Evolutionary conservation across 441 rosid species (phyloP).

Genomic region (Metrosideros polymorpha): DNA sequence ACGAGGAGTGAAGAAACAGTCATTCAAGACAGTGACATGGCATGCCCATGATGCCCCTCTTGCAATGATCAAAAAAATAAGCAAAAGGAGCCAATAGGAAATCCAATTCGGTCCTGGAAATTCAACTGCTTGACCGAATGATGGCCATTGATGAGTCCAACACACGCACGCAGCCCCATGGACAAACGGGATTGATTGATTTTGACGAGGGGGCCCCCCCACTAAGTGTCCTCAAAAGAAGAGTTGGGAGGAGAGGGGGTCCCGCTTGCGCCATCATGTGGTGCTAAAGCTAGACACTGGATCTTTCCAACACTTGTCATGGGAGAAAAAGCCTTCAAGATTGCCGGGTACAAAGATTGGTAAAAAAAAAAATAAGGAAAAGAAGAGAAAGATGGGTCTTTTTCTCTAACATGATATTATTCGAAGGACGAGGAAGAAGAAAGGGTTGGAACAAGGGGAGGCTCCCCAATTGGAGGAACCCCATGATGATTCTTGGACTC

Average conservation of each 20-base stretch:
- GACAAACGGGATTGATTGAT: neutral
- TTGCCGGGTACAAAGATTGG: neutral
- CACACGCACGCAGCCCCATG: neutral
- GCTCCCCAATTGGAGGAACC: neutral
- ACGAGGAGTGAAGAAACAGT: neutral
- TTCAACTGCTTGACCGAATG: neutral
- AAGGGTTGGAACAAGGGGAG: neutral
- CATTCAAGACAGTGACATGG: neutral
- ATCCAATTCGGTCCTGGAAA: neutral
- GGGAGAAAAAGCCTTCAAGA: neutral
- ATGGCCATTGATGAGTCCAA: neutral
- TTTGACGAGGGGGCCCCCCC: neutral
- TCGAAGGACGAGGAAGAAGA: neutral
- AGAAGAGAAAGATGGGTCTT: neutral
- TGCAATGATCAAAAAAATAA: neutral
- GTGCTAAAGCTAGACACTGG: conserved; percentile 36
- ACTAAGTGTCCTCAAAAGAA: neutral
- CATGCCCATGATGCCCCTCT: neutral
- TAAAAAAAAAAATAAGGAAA: neutral
- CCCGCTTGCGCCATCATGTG: neutral
- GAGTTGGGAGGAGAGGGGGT: neutral
- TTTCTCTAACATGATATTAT: neutral
- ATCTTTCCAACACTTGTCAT: conserved; percentile 27
- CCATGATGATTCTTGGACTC: neutral
- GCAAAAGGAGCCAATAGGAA: neutral